Evolutionary conservation across 257 asterid genomes (phyloP).

Genomic region (Paulownia fortunei): DNA sequence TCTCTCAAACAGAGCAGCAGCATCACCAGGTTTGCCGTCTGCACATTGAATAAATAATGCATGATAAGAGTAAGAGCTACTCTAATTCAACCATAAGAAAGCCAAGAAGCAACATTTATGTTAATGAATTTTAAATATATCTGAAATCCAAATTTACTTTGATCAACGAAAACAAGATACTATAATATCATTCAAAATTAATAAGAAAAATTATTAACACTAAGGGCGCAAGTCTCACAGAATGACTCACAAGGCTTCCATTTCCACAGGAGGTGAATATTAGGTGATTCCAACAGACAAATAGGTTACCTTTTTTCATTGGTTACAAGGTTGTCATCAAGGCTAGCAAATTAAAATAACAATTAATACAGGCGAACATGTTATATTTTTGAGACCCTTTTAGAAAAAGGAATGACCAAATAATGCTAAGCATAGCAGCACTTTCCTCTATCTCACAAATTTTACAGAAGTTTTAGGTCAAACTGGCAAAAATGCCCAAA

Average conservation of each 20-base stretch:
- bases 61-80: conserved; percentile 13
- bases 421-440: background rate
- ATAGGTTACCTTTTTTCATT: background rate
- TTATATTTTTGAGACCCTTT: background rate
- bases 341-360: background rate
- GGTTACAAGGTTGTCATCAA: background rate
- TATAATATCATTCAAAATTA: conserved; percentile 7
- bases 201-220: background rate
- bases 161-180: background rate
- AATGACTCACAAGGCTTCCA: background rate
- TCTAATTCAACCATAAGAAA: background rate
- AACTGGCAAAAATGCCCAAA: background rate
- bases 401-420: background rate
- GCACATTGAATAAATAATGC: conserved; percentile 26
- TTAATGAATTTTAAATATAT: background rate
- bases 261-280: background rate
- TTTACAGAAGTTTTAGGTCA: background rate
- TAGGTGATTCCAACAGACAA: background rate
- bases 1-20: conserved; percentile 73
- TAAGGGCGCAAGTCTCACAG: background rate
- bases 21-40: conserved; percentile 65
- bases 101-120: background rate
- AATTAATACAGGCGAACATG: background rate
- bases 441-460: background rate
- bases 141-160: background rate